Conservation (phyloP, 2,329 filamentous ascomycete genomes). For the Fusarium nanum region DNA sequence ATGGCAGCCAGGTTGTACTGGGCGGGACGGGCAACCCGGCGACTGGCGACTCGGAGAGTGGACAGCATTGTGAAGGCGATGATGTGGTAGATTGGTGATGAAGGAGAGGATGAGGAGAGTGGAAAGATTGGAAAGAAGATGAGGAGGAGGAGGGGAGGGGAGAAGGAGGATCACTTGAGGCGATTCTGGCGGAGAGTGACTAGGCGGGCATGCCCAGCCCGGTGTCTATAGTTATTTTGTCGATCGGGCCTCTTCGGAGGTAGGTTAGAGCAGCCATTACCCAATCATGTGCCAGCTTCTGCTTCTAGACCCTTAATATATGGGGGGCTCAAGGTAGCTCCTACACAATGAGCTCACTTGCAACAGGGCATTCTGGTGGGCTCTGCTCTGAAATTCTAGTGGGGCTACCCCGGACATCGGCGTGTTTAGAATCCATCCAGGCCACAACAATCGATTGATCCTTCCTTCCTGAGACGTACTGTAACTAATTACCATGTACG, state of each 20-base stretch:
- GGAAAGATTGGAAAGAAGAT: slow-evolving; percentile 24
- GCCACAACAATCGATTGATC: background rate
- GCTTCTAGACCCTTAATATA: slow-evolving; percentile 39
- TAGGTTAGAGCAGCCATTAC: slow-evolving; percentile 21
- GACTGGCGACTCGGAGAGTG: slow-evolving; percentile 64
- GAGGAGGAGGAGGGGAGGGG: slow-evolving; percentile 7
- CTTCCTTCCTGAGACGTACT: background rate
- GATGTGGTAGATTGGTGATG: slow-evolving; percentile 21
- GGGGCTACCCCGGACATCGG: slow-evolving; percentile 49
- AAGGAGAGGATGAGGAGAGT: slow-evolving; percentile 28
- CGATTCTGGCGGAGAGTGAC: slow-evolving; percentile 43
- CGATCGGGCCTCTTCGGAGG: slow-evolving; percentile 43
- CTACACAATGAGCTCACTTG: slow-evolving; percentile 39
- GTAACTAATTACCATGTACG: background rate
- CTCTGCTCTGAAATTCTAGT: slow-evolving; percentile 32
- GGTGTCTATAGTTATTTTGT: slow-evolving; percentile 39
- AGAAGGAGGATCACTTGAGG: slow-evolving; percentile 36
- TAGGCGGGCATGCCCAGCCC: slow-evolving; percentile 25
- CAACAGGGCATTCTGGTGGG: slow-evolving; percentile 27
- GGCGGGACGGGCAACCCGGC: slow-evolving; percentile 59
- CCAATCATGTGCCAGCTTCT: slow-evolving; percentile 32
- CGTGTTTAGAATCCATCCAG: slow-evolving; percentile 27
- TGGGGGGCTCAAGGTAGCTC: slow-evolving; percentile 21
- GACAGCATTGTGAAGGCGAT: slow-evolving; percentile 63
- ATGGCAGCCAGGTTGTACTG: slow-evolving; percentile 53